Conservation (phyloP, 495 filamentous ascomycete species). For the Hyaloscypha hepaticicola region DNA sequence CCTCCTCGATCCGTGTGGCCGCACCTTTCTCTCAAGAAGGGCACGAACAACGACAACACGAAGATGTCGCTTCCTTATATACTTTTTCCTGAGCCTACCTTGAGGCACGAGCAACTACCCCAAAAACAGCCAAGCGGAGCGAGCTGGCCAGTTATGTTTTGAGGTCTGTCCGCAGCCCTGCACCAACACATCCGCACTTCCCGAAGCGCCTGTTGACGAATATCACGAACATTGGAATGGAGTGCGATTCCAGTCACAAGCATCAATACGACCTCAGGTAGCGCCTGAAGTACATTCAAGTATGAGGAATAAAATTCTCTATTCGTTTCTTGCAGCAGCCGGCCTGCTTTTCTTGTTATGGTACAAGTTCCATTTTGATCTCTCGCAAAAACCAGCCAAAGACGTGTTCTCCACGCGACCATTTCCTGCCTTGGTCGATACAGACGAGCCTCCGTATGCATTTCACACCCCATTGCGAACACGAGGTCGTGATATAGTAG, state of each 20-base stretch:
- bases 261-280: neutral
- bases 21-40: too few species aligned
- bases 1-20: too few species aligned
- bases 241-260: neutral
- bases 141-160: neutral
- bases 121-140: too few species aligned
- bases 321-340: constrained; percentile 10
- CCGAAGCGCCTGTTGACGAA: neutral
- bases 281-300: too few species aligned
- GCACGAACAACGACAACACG: too few species aligned
- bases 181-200: constrained; percentile 2
- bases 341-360: constrained; percentile 5
- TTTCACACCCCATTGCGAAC: constrained; percentile 52
- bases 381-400: neutral
- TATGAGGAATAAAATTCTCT: neutral
- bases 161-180: neutral
- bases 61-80: too few species aligned
- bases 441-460: neutral
- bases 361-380: too few species aligned
- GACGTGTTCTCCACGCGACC: neutral
- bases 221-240: too few species aligned
- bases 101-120: too few species aligned
- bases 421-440: neutral
- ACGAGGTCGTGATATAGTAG: constrained; percentile 53
- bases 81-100: too few species aligned